phyloP scores from a whole-genome alignment of 495 filamentous ascomycete species.

The Massariosphaeria phaeospora region DNA sequence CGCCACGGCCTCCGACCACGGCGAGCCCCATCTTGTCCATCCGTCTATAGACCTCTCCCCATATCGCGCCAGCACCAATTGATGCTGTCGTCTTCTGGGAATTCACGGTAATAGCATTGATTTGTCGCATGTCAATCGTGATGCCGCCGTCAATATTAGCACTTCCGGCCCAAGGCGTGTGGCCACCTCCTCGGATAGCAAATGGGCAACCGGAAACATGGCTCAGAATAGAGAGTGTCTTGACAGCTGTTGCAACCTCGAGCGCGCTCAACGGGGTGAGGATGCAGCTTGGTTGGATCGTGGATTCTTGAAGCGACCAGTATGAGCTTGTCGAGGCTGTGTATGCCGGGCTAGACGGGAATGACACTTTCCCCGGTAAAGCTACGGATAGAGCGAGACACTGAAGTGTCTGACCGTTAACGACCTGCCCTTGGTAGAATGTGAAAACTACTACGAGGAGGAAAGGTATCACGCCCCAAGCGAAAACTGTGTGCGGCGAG shows the following conservation, averaged over 20 bases:
- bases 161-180: constrained; percentile 31
- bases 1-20: constrained; percentile 20
- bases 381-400: too few relatives aligned
- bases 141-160: constrained; percentile 45
- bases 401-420: too few relatives aligned
- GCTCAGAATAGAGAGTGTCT: too few relatives aligned
- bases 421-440: too few relatives aligned
- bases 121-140: constrained; percentile 47
- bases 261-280: neutral
- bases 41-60: constrained; percentile 16
- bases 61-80: constrained; percentile 41
- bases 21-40: constrained; percentile 9
- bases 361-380: too few relatives aligned
- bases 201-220: constrained; percentile 16
- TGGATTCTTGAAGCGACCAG: constrained; percentile 1
- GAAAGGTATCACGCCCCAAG: too few relatives aligned
- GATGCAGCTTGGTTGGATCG: neutral
- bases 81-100: constrained; percentile 33
- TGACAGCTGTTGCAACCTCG: neutral
- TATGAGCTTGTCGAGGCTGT: neutral
- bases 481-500: too few relatives aligned
- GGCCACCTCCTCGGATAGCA: constrained; percentile 40
- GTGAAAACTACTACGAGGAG: too few relatives aligned
- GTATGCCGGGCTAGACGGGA: neutral
- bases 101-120: constrained; percentile 44